Base-by-base conservation (phyloP, 2,329 filamentous ascomycete species). In the Ciborinia camelliae region DNA sequence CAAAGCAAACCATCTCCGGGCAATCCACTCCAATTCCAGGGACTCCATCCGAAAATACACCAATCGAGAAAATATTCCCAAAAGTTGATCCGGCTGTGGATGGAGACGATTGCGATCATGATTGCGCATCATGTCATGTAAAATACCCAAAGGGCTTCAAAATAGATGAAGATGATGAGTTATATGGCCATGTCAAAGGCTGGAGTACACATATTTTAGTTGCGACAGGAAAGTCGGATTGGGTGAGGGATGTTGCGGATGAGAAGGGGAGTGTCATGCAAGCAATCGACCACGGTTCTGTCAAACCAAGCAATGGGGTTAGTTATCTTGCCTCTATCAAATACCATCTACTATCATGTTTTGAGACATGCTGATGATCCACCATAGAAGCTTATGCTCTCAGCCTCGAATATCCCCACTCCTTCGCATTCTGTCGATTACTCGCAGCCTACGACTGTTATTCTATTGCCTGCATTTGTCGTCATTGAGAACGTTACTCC, bases 141-240 rank as follows among this genome's bases (percentile, higher is more conserved):
- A 84, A 86, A 67, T 96, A 93, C 75, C 94, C 94, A 45, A 81
- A 80, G 66, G 77, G 77, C 43, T 89, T 89, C 78, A 86, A 88
- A 73, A 86, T 97, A 63, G 90, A 98, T 65, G 84, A 89, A 75
- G 79, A 82, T 8, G 92, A 97, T 74, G 81, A 87, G 71, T 79
- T 99, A 57, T 98, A 96, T 75, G 95, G 94, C 0, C 82, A 90
- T 66, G 85, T 97, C 68, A 90, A 92, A 73, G 91, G 87, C 43
- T 98, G 92, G 90, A 88, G 86, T 73, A 95, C 92, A 26, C 95
- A 99, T 78, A 75, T 97, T 67, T 80, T 99, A 39, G 92, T 98
- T 20, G 95, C 92, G 30, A 99, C 95, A n/a, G 91, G 92, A 67
- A 97, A 97, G 84, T 84, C 88, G 32, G 95, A 99, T 78, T 99